Evolutionary conservation across 164 flowering plant genomes (phyloP).

Genomic region (Vitis riparia): DNA sequence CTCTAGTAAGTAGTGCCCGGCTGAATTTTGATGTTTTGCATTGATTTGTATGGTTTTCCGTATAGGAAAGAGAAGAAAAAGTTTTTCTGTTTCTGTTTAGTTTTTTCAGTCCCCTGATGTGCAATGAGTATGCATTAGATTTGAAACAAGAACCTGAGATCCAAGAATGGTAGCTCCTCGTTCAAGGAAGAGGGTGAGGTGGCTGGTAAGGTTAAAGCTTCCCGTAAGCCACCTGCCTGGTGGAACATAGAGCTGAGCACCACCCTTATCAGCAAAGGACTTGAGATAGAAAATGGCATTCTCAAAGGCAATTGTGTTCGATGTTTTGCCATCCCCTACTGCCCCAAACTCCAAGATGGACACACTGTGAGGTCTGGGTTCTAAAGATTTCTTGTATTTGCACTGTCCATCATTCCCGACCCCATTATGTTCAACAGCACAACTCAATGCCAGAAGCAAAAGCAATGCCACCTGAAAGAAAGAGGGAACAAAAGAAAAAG

Average conservation of each 20-base stretch:
- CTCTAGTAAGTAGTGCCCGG: no score
- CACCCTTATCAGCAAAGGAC: constrained; percentile 79
- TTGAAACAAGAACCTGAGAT: constrained; percentile 46
- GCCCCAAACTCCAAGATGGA: constrained; percentile 84
- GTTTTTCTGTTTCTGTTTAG: no score
- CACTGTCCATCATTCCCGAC: constrained; percentile 40
- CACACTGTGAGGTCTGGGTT: constrained; percentile 70
- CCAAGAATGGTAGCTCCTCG: constrained; percentile 74
- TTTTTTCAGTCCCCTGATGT: no score
- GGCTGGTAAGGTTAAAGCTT: constrained; percentile 78
- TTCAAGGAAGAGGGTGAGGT: constrained; percentile 81
- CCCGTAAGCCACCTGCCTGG: constrained; percentile 82
- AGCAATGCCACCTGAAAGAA: constrained; percentile 40
- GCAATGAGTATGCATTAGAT: background rate
- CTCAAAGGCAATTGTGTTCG: constrained; percentile 74
- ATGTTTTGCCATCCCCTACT: constrained; percentile 78
- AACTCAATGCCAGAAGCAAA: constrained; percentile 39
- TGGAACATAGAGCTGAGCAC: constrained; percentile 81
- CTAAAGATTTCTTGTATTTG: constrained; percentile 30
- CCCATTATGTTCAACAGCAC: constrained; percentile 20
- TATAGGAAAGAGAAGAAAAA: no score
- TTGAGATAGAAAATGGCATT: constrained; percentile 76
- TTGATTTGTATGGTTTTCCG: no score
- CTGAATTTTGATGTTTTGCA: no score
- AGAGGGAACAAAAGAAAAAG: constrained; percentile 7